phyloP scores from a whole-genome alignment of 768 basidiomycete species.

The Neoboletus subvelutipes region DNA sequence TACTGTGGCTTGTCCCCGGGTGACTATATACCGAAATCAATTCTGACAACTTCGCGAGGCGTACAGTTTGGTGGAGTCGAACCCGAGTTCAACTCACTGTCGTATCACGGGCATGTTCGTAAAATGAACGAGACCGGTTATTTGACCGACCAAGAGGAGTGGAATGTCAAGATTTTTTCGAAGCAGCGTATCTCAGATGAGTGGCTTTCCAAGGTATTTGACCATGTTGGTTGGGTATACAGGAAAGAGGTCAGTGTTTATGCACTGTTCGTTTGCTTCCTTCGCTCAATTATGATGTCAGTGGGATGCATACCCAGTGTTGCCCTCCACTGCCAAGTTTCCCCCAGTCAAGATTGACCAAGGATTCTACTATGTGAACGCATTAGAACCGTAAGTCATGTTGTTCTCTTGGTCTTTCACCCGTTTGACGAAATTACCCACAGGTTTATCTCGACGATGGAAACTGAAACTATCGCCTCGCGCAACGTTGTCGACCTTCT shows the following conservation, averaged over 20 bases:
- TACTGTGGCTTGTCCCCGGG: slow-evolving; percentile 63
- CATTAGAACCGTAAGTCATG: slow-evolving; percentile 78
- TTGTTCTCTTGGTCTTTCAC: neutral
- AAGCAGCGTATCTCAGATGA: slow-evolving; percentile 60
- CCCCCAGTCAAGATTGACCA: slow-evolving; percentile 76
- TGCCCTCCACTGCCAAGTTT: slow-evolving; percentile 64
- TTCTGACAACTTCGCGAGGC: slow-evolving; percentile 75
- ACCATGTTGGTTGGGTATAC: slow-evolving; percentile 74
- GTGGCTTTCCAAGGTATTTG: slow-evolving; percentile 69
- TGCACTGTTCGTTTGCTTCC: neutral
- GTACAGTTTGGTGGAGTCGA: slow-evolving; percentile 50
- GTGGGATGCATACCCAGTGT: slow-evolving; percentile 81
- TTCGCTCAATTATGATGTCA: slow-evolving; percentile 28
- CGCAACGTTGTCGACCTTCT: slow-evolving; percentile 83
- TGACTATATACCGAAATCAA: slow-evolving; percentile 52
- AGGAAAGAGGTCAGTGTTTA: slow-evolving; percentile 62
- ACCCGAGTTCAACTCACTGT: slow-evolving; percentile 86
- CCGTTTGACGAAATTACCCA: neutral
- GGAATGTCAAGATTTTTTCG: slow-evolving; percentile 89
- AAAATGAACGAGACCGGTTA: slow-evolving; percentile 26
- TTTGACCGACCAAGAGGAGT: slow-evolving; percentile 39
- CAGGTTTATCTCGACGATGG: slow-evolving; percentile 90
- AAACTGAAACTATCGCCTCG: slow-evolving; percentile 83
- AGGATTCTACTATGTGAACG: slow-evolving; percentile 88
- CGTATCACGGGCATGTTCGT: slow-evolving; percentile 65